Conservation (phyloP, 108 stramenopile genomes). For the Cyclostephanos tholiformis region DNA sequence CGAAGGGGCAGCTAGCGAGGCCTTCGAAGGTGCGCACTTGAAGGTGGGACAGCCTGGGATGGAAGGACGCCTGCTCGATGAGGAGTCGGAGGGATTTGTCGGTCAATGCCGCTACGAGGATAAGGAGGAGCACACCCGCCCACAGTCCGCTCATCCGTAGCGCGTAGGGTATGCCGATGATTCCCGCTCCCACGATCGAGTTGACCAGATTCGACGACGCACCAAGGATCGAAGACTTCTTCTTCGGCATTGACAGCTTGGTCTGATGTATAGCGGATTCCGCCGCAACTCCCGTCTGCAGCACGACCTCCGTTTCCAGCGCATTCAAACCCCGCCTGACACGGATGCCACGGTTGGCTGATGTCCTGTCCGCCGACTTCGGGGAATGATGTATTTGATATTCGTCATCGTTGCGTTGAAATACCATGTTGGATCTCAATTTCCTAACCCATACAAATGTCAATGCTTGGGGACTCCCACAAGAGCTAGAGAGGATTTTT, state of each 20-base stretch:
- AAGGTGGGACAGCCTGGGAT: conserved; percentile 54
- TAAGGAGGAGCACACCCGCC: conserved; percentile 61
- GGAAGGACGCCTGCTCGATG: conserved; percentile 74
- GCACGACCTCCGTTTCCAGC: not conserved
- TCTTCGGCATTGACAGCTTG: conserved; percentile 57
- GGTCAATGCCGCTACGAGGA: conserved; percentile 69
- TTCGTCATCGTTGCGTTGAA: not conserved
- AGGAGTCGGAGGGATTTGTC: conserved; percentile 74
- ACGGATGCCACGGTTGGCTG: not conserved
- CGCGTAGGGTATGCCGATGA: conserved; percentile 87
- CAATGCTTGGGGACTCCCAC: too few relatives aligned
- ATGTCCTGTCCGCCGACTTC: not conserved
- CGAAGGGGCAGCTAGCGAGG: conserved; percentile 64
- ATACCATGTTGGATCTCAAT: too few relatives aligned
- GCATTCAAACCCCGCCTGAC: not conserved
- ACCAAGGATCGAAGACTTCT: conserved; percentile 65
- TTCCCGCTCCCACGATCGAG: conserved; percentile 85
- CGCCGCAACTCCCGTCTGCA: not conserved
- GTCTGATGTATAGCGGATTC: not conserved
- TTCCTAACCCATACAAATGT: too few relatives aligned
- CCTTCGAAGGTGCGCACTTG: conserved; percentile 75
- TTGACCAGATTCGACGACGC: conserved; percentile 81
- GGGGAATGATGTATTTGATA: not conserved
- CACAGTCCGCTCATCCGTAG: conserved; percentile 63
- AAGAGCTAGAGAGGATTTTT: too few relatives aligned